Percentiles rank a stretch among this genome's conserved stretches.
phyloP scores from a whole-genome alignment of 192 early-diverging fungal species.

The Coemansia sp. region DNA sequence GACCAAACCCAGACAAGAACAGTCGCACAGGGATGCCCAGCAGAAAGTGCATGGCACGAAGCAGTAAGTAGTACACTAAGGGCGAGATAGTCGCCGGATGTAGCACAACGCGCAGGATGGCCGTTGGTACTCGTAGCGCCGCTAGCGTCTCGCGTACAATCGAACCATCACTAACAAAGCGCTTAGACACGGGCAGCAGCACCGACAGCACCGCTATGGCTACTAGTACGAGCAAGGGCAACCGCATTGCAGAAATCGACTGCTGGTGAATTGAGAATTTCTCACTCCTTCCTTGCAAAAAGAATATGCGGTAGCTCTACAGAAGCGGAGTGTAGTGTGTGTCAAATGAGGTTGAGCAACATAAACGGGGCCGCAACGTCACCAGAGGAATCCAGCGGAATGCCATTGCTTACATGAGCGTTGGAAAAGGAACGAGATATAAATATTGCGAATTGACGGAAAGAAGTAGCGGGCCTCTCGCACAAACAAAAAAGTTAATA shows the following conservation, averaged over 20 bases:
- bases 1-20: slow-evolving; percentile 41
- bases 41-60: slow-evolving; percentile 19
- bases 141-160: slow-evolving; percentile 18
- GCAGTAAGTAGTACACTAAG: slow-evolving; percentile 18
- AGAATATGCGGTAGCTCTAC: not conserved
- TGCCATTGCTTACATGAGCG: not conserved
- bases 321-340: not conserved
- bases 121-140: slow-evolving; percentile 18
- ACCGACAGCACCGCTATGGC: slow-evolving; percentile 23
- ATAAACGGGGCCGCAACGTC: not conserved
- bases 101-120: slow-evolving; percentile 8
- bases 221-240: slow-evolving; percentile 30
- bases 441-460: not conserved
- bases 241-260: slow-evolving; percentile 19
- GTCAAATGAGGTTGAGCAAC: not conserved
- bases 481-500: not conserved
- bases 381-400: not conserved
- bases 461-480: not conserved
- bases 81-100: slow-evolving; percentile 33
- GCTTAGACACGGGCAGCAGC: slow-evolving; percentile 32
- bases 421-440: not conserved
- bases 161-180: slow-evolving; percentile 24
- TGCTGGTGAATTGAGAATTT: not conserved
- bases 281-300: not conserved
- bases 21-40: slow-evolving; percentile 35